Percentiles rank a stretch among this genome's conserved stretches.
These are phyloP conservation scores for Eucalyptus pauciflora DNA, from an alignment of 345 rosid species.

Conservation along the genomic window DNA sequence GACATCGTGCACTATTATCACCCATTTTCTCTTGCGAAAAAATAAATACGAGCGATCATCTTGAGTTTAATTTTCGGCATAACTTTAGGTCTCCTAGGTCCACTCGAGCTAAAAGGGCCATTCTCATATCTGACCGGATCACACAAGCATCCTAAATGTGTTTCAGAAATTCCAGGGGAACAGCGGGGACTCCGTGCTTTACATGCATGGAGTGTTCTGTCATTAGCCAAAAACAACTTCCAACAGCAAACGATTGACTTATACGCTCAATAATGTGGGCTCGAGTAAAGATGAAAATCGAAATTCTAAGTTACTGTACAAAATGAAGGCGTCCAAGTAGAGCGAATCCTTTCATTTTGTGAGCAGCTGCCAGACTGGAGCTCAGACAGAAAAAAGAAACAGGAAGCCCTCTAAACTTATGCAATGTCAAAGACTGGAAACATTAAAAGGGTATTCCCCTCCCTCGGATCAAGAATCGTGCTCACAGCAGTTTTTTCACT, in stretches of 20 bases:
- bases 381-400: not conserved
- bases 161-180: not conserved
- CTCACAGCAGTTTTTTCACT: no score
- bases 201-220: no score
- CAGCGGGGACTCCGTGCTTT: not conserved
- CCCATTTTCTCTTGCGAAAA: not conserved
- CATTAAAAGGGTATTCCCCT: no score
- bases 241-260: no score
- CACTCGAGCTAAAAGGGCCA: not conserved
- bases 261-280: no score
- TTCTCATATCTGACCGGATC: not conserved
- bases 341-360: not conserved
- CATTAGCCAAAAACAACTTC: no score
- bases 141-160: not conserved
- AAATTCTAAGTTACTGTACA: no score
- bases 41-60: not conserved
- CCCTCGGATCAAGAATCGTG: no score
- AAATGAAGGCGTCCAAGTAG: no score
- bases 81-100: not conserved
- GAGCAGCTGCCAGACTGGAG: not conserved
- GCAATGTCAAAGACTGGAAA: no score
- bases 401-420: no score
- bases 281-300: no score
- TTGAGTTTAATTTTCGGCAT: not conserved
- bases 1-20: constrained; percentile 14